These are phyloP conservation scores for Sordariomycetes sp. DNA, from an alignment of 2,329 filamentous ascomycete genomes.

Conservation along the genomic window DNA sequence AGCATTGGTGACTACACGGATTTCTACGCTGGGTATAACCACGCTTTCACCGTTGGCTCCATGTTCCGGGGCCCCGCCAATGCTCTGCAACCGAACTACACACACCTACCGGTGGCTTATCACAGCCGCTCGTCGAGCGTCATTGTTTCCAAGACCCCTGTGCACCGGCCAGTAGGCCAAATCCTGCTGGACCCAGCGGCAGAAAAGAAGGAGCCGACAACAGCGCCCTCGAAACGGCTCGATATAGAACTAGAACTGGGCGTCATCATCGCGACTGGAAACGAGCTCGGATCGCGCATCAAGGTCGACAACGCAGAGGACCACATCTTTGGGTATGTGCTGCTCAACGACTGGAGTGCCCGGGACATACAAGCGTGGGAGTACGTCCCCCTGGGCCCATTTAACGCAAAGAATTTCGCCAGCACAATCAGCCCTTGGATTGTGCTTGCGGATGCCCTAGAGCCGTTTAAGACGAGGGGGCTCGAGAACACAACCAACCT, in stretches of 20 bases:
- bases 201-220: slow-evolving; percentile 20
- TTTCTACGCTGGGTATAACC: slow-evolving; percentile 66
- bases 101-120: slow-evolving; percentile 62
- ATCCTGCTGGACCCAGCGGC: slow-evolving; percentile 28
- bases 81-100: slow-evolving; percentile 60
- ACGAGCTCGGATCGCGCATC: slow-evolving; percentile 51
- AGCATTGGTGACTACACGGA: slow-evolving; percentile 55
- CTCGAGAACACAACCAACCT: slow-evolving; percentile 9
- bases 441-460: slow-evolving; percentile 40
- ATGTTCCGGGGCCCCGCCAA: slow-evolving; percentile 60
- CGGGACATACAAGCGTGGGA: slow-evolving; percentile 46
- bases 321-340: slow-evolving; percentile 55
- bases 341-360: slow-evolving; percentile 50
- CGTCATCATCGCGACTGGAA: slow-evolving; percentile 53
- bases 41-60: slow-evolving; percentile 52
- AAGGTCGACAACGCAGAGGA: slow-evolving; percentile 49
- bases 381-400: slow-evolving; percentile 45
- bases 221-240: slow-evolving; percentile 19
- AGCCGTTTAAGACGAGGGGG: slow-evolving; percentile 9
- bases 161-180: slow-evolving; percentile 60
- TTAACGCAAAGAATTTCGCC: slow-evolving; percentile 46
- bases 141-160: slow-evolving; percentile 56
- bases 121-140: slow-evolving; percentile 62
- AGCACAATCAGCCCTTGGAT: slow-evolving; percentile 49
- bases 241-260: slow-evolving; percentile 66